Percentiles rank a stretch among this genome's conserved stretches.
These are phyloP conservation scores for Xylaria sp. DNA, from an alignment of 2,329 filamentous ascomycete species.

Conservation along the genomic window DNA sequence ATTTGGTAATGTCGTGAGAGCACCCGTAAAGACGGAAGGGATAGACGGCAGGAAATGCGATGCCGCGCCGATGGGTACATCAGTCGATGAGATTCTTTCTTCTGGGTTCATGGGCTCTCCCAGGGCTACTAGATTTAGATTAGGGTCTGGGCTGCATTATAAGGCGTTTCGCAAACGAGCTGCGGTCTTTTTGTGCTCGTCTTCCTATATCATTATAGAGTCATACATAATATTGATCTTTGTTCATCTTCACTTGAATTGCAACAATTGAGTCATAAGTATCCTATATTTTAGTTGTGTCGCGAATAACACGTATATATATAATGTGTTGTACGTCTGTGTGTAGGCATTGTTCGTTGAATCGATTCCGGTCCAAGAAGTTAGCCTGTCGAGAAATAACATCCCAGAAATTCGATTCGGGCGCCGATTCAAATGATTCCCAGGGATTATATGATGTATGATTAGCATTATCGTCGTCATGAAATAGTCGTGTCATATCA, in stretches of 20 bases:
- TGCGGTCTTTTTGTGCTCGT: constrained; percentile 19
- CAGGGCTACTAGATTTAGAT: constrained; percentile 18
- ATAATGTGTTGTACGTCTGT: neutral
- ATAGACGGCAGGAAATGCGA: constrained; percentile 12
- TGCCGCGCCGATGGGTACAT: constrained; percentile 4
- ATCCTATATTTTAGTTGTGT: neutral
- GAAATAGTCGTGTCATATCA: constrained; percentile 29
- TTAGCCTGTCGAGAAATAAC: too few species aligned
- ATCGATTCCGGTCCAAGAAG: neutral
- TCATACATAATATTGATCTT: constrained; percentile 16
- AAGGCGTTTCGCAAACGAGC: constrained; percentile 35
- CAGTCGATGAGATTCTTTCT: constrained; percentile 8
- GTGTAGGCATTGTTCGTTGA: neutral
- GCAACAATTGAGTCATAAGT: neutral
- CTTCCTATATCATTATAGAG: constrained; percentile 18
- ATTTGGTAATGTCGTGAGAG: constrained; percentile 9
- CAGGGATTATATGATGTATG: constrained; percentile 37
- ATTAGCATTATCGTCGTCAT: constrained; percentile 44
- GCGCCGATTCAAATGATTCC: neutral
- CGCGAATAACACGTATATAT: constrained; percentile 1
- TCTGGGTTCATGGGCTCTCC: constrained; percentile 15
- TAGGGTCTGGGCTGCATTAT: constrained; percentile 27
- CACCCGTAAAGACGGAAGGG: neutral
- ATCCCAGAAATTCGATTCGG: neutral
- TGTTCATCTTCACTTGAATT: constrained; percentile 3